Evolutionary conservation across 1,284 basidiomycete species (phyloP).

Genomic region (Cutaneotrichosporon sp.): DNA sequence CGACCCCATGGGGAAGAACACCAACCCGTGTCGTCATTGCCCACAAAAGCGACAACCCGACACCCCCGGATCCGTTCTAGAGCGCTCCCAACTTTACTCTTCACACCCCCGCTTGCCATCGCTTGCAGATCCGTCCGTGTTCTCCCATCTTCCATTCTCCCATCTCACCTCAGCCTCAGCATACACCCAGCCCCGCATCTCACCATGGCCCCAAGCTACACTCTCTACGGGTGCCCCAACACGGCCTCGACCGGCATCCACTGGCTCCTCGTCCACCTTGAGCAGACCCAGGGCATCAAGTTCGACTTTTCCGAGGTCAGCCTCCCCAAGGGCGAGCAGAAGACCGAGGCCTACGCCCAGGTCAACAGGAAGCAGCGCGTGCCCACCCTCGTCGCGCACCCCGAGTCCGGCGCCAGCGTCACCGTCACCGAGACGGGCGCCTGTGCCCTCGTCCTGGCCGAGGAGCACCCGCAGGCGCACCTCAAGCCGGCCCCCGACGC

Average conservation of each 20-base stretch:
- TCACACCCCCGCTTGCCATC: too few species aligned
- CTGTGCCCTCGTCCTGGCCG: slow-evolving; percentile 25
- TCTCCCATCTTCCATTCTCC: too few species aligned
- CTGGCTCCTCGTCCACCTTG: slow-evolving; percentile 33
- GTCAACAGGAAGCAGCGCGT: slow-evolving; percentile 33
- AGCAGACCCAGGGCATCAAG: slow-evolving; percentile 12
- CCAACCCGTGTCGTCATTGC: background rate
- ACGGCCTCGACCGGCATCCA: slow-evolving; percentile 27
- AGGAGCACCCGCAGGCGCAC: slow-evolving; percentile 18
- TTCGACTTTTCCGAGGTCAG: slow-evolving; percentile 21
- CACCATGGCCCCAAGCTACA: slow-evolving; percentile 20
- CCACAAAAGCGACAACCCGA: too few species aligned
- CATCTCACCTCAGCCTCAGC: background rate
- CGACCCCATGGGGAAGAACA: background rate
- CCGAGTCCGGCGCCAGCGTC: slow-evolving; percentile 1
- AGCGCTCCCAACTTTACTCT: too few species aligned
- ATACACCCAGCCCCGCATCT: background rate
- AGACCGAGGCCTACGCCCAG: slow-evolving; percentile 21
- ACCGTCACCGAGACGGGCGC: slow-evolving; percentile 30
- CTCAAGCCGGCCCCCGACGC: slow-evolving; percentile 15
- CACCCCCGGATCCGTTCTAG: too few species aligned
- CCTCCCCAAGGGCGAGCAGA: slow-evolving; percentile 20
- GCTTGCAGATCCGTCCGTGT: too few species aligned
- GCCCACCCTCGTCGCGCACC: slow-evolving; percentile 23
- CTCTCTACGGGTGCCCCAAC: slow-evolving; percentile 26